Base-by-base conservation (phyloP, 768 basidiomycete genomes). In the Mycena kentingensis region DNA sequence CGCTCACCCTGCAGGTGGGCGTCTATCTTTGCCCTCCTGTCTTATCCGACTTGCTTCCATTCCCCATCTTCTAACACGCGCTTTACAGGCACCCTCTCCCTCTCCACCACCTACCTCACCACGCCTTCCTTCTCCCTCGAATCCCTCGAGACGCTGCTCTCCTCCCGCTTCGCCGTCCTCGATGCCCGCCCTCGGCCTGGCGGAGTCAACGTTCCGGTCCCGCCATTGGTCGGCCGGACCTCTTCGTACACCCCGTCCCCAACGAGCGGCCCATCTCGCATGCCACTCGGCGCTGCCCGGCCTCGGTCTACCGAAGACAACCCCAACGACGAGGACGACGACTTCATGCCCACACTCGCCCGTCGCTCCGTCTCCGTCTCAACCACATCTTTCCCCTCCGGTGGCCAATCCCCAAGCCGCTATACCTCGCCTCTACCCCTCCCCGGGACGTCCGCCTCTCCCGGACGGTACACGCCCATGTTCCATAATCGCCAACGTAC, bases 81-180 rank as follows among this genome's bases (percentile, higher is more conserved):
- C 13, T 6, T 19, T 16, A 60, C 72, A 54, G 90, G 90, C 42
- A 73, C 78, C 0, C 78, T 92, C 49, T 72, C 75, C 1, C 76
- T 93, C 46, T 74, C 82, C 8, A 69, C 78, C 29, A 83, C 79
- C 24, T 91, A 88, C 68, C 81, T 91, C 41, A 73, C 79, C 12
- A 71, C 78, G 1, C 87, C 89, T 4, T 73, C 79, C 61, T 92
- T 92, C 73, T 77, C 82, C 55, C 71, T 91, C 26, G 88, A 90
- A 67, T 86, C 89, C 58, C 76, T 85, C 27, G 90, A 93, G 68
- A 85, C 86, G 1, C 70, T 90, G 2, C 73, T 92, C 4, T 90
- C 87, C 3, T 86, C 84, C 3, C 75, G 82, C 13, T 88, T 93
- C 62, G 74, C 87, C 22, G 85, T 84, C 2, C 74, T 83, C 49